Conservation (phyloP, 495 filamentous ascomycete species). For the Hypoxylon subgilvum region DNA sequence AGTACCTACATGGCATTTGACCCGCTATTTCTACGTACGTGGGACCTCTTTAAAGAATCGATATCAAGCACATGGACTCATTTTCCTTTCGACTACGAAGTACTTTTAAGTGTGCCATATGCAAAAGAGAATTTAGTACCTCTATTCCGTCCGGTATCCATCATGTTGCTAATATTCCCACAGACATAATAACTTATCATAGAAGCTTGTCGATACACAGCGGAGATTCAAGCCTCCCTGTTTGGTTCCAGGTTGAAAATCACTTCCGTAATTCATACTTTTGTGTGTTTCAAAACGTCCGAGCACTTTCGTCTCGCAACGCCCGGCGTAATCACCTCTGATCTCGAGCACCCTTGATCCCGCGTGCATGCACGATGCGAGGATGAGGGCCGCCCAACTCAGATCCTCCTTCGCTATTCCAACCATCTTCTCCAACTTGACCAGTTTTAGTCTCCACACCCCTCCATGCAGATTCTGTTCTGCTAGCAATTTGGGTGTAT, state of each 20-base stretch:
- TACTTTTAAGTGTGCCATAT: too few relatives aligned
- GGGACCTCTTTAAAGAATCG: too few relatives aligned
- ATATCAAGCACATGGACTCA: too few relatives aligned
- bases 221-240: constrained; percentile 42
- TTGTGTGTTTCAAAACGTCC: constrained; percentile 82
- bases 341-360: constrained; percentile 74
- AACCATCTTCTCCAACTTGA: constrained; percentile 60
- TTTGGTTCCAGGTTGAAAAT: constrained; percentile 60
- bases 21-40: too few relatives aligned
- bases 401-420: constrained; percentile 3
- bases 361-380: constrained; percentile 94
- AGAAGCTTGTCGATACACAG: constrained; percentile 85
- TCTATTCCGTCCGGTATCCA: too few relatives aligned
- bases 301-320: constrained; percentile 70
- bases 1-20: too few relatives aligned
- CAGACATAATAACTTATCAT: constrained; percentile 80
- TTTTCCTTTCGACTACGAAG: too few relatives aligned
- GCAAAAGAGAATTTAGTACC: too few relatives aligned
- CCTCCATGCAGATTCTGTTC: constrained; percentile 79
- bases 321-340: constrained; percentile 31
- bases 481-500: constrained; percentile 59
- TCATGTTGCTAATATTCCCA: constrained; percentile 71
- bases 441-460: constrained; percentile 83
- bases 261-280: constrained; percentile 95
- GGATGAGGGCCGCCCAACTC: constrained; percentile 57